Conservation (phyloP, 495 filamentous ascomycete genomes). For the Podospora conica region DNA sequence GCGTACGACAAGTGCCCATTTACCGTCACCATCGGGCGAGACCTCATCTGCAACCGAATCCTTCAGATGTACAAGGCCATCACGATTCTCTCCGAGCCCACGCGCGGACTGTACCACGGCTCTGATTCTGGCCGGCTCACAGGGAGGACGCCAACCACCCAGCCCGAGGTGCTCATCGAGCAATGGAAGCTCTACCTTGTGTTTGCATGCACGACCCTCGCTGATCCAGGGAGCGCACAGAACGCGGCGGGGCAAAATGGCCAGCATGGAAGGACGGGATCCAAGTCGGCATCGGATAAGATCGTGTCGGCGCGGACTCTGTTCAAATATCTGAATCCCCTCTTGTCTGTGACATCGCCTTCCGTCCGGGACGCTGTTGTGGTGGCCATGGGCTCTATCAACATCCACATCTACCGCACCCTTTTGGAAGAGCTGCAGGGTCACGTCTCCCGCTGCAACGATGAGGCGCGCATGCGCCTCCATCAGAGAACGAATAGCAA, state of each 20-base stretch:
- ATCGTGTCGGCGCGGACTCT: constrained; percentile 81
- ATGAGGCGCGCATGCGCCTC: constrained; percentile 81
- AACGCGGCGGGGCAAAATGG: constrained; percentile 51
- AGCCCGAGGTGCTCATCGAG: constrained; percentile 83
- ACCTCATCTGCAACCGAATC: constrained; percentile 85
- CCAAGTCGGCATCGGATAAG: constrained; percentile 72
- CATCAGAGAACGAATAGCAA: constrained; percentile 75
- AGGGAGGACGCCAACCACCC: constrained; percentile 59
- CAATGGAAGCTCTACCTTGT: constrained; percentile 99
- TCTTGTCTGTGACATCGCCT: constrained; percentile 68
- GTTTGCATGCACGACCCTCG: constrained; percentile 93
- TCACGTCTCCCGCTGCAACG: constrained; percentile 70
- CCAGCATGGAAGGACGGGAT: constrained; percentile 82
- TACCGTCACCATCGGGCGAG: constrained; percentile 80
- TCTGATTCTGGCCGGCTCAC: constrained; percentile 40
- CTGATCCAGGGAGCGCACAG: constrained; percentile 66
- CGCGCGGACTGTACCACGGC: constrained; percentile 53
- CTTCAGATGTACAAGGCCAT: constrained; percentile 88
- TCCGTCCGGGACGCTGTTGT: constrained; percentile 88
- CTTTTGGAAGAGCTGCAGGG: constrained; percentile 85
- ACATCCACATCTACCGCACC: constrained; percentile 89
- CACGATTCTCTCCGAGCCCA: constrained; percentile 65
- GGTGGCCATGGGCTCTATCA: constrained; percentile 85
- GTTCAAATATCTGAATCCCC: constrained; percentile 83
- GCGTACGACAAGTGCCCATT: constrained; percentile 87